Base-by-base conservation (phyloP, 176 grass and related monocot species). In the Themeda triandra region DNA sequence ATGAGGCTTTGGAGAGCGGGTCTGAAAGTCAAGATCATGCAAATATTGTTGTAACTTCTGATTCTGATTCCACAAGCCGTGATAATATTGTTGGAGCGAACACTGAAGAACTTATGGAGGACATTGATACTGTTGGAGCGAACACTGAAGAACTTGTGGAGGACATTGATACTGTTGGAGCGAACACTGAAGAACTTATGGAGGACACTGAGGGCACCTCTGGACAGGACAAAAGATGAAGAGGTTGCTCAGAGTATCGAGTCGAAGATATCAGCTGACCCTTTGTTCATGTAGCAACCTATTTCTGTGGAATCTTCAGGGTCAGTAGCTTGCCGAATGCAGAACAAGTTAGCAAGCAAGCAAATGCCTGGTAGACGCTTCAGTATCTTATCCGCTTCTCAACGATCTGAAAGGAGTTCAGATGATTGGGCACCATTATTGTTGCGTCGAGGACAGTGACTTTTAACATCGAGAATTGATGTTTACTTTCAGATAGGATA, bases 211-310 rank as follows among this genome's bases (percentile, higher is more conserved):
- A 73, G 30, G 36, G 32, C 73, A 23, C 86, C 40, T 76, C 82
- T 74, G 25, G 86, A 83, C 66, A 73, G 42, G 51, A 79, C 30
- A 84, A 77, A 77, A 78, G 71, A 68, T 64, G 37, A 82, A 78
- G 84, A 91, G 17, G 79, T 73, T 83, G 77, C 70, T 74, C 53
- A 88, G 23, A 85, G 84, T 36, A 13, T 27, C 17, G 36, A 88
- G 66, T 59, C 18, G 30, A 69, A 82, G 79, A 92, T 78, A 83
- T 33, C 18, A 85, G 66, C 49, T 91, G 80, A 87, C 81, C 23
- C 4, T 36, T 44, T 65, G 32, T 46, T 3, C 44, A 45, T 56
- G 28, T 37, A 78, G 83, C 21, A 11, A 46, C 66, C 25, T 27
- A 33, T 58, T 56, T 19, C 19, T 78, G 31, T 5, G 8, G 69